Conservation (phyloP, 2,329 filamentous ascomycete genomes). For the Sporothrix phasma region DNA sequence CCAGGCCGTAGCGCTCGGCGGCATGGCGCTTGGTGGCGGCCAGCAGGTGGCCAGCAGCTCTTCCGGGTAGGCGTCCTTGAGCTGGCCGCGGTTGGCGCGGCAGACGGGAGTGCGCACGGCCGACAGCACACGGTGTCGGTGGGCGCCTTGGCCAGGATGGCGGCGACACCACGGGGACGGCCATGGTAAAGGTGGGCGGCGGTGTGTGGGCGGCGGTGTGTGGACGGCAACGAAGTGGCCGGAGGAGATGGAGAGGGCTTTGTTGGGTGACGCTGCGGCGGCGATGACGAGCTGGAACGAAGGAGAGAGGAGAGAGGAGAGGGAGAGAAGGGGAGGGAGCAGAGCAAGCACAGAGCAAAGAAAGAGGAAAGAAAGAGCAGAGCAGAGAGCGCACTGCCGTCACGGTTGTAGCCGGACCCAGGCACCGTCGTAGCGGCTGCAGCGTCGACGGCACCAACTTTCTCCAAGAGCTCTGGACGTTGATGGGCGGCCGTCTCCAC, state of each 20-base stretch:
- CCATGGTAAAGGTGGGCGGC: slow-evolving; percentile 27
- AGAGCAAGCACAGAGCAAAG: no score
- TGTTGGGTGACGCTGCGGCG: no score
- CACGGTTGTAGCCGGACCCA: neutral
- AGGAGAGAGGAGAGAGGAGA: no score
- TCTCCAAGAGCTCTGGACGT: neutral
- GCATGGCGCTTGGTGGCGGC: slow-evolving; percentile 50
- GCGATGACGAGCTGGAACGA: neutral
- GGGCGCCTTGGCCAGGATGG: slow-evolving; percentile 68
- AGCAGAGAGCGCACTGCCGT: no score
- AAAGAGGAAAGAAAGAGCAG: no score
- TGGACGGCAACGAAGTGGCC: neutral
- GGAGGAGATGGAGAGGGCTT: no score
- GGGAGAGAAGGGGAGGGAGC: no score
- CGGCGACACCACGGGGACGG: slow-evolving; percentile 56
- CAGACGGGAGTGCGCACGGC: slow-evolving; percentile 83
- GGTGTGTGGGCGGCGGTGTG: no score
- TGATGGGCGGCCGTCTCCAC: no score
- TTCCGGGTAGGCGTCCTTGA: slow-evolving; percentile 85
- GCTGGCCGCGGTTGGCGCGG: slow-evolving; percentile 68
- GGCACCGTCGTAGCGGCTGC: neutral
- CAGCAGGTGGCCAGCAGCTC: slow-evolving; percentile 64
- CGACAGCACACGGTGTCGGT: slow-evolving; percentile 82
- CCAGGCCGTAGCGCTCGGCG: slow-evolving; percentile 60
- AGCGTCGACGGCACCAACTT: neutral